These are phyloP conservation scores for Apiospora hydei DNA, from an alignment of 2,329 filamentous ascomycete genomes.

Conservation along the genomic window DNA sequence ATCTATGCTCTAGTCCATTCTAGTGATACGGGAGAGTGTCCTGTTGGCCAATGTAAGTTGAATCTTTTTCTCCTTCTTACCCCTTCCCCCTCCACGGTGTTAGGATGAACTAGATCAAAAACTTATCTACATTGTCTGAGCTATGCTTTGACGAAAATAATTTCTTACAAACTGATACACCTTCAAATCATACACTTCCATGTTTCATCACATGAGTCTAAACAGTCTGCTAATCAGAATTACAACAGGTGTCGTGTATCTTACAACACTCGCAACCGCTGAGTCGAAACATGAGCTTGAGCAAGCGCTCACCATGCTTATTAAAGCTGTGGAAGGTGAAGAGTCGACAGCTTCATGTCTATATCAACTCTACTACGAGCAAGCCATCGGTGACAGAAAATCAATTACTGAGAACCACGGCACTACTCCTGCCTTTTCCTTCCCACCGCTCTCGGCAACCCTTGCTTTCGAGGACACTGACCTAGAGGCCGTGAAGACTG, in stretches of 20 bases:
- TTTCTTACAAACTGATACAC: constrained; percentile 89
- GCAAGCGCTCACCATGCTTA: constrained; percentile 36
- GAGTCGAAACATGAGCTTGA: constrained; percentile 42
- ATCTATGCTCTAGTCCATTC: constrained; percentile 77
- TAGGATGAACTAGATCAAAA: constrained; percentile 88
- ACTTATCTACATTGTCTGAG: constrained; percentile 99
- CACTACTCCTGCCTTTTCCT: constrained; percentile 53
- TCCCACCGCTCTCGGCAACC: constrained; percentile 67
- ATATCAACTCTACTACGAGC: constrained; percentile 65
- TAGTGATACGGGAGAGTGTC: constrained; percentile 92
- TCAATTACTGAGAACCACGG: constrained; percentile 44
- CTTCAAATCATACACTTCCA: constrained; percentile 40
- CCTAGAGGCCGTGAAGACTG: constrained; percentile 70
- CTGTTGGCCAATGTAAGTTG: constrained; percentile 85
- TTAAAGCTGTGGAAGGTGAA: constrained; percentile 27
- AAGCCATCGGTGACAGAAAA: constrained; percentile 45
- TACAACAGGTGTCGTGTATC: constrained; percentile 45
- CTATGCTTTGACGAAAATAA: constrained; percentile 80
- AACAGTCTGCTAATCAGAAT: neutral
- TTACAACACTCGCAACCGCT: constrained; percentile 47
- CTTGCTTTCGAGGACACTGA: constrained; percentile 77
- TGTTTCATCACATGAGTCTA: neutral
- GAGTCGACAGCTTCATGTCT: constrained; percentile 45
- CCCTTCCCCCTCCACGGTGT: constrained; percentile 48
- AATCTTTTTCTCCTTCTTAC: constrained; percentile 28